Conservation (phyloP, 2,329 filamentous ascomycete species). For the Juglanconis juglandina region DNA sequence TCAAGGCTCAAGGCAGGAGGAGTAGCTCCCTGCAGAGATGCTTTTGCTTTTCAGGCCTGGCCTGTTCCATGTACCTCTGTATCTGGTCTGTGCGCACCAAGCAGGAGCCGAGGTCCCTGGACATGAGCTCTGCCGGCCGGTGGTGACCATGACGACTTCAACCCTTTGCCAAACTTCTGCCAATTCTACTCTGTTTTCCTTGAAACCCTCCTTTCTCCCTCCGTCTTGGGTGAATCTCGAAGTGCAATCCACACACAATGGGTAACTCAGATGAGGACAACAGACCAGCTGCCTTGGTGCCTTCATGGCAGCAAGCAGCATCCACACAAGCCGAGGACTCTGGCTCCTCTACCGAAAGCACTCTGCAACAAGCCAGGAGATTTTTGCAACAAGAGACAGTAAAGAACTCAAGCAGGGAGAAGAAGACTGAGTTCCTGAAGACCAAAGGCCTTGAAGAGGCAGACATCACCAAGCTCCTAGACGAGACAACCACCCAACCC, state of each 20-base stretch:
- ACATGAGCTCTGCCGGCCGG: not conserved
- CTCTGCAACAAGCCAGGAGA: conserved; percentile 64
- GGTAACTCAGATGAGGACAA: conserved; percentile 21
- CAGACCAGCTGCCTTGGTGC: conserved; percentile 15
- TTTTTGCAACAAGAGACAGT: conserved; percentile 77
- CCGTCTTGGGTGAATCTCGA: not conserved
- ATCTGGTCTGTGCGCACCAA: conserved; percentile 11
- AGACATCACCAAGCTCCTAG: conserved; percentile 67
- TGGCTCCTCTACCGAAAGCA: conserved; percentile 18
- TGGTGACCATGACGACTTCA: not conserved
- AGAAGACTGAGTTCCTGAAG: conserved; percentile 73
- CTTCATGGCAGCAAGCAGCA: conserved; percentile 20
- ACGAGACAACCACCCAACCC: conserved; percentile 16
- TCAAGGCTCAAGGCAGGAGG: not conserved
- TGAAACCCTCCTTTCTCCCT: not conserved
- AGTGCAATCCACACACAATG: conserved; percentile 17
- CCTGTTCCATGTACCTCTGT: not conserved
- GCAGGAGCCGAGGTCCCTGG: conserved; percentile 15
- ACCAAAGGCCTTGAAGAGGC: conserved; percentile 68
- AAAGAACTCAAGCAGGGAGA: conserved; percentile 62
- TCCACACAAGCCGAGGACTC: conserved; percentile 1
- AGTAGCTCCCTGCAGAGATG: too few species aligned
- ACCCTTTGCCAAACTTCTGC: not conserved
- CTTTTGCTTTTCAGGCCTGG: too few species aligned
- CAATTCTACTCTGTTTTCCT: not conserved